These are phyloP conservation scores for Farysia itapuensis DNA, from an alignment of 1,284 basidiomycete genomes.

Conservation along the genomic window DNA sequence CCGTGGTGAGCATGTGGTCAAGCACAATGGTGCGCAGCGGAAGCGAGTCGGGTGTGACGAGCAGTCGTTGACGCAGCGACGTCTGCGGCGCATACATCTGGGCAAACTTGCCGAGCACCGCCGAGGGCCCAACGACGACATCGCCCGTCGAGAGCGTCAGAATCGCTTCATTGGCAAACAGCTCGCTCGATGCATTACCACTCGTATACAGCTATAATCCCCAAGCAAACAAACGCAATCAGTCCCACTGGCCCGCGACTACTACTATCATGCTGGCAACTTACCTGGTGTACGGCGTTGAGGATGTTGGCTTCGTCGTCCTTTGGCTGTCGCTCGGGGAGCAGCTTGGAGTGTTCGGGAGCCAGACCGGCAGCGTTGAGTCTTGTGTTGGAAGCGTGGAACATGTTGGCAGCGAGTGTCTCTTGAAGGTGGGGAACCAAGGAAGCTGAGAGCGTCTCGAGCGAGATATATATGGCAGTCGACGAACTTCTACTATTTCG, in stretches of 20 bases:
- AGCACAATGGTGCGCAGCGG: constrained; percentile 51
- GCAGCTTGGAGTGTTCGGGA: constrained; percentile 55
- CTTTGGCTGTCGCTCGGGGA: constrained; percentile 48
- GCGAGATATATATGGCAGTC: too few species aligned
- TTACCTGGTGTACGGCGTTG: constrained; percentile 38
- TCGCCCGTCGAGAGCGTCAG: constrained; percentile 52
- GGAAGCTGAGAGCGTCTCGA: too few species aligned
- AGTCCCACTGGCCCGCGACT: too few species aligned
- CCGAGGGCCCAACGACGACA: constrained; percentile 46
- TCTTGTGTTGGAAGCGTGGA: constrained; percentile 47
- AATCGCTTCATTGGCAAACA: constrained; percentile 53
- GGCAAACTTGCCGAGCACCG: constrained; percentile 30
- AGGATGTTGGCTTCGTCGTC: constrained; percentile 48
- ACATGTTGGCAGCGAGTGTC: too few species aligned
- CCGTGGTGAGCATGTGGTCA: constrained; percentile 42
- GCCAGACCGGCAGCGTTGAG: constrained; percentile 58
- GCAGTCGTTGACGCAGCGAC: constrained; percentile 43
- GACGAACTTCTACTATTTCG: too few species aligned
- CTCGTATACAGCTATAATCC: too few species aligned
- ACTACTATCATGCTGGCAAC: too few species aligned
- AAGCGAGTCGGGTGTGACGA: constrained; percentile 52
- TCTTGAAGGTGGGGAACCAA: too few species aligned
- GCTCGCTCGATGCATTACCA: constrained; percentile 11
- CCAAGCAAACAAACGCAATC: too few species aligned
- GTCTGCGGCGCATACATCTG: too few species aligned